Base-by-base conservation (phyloP, 202 grass and related monocot species). In the Elaeis oleifera region DNA sequence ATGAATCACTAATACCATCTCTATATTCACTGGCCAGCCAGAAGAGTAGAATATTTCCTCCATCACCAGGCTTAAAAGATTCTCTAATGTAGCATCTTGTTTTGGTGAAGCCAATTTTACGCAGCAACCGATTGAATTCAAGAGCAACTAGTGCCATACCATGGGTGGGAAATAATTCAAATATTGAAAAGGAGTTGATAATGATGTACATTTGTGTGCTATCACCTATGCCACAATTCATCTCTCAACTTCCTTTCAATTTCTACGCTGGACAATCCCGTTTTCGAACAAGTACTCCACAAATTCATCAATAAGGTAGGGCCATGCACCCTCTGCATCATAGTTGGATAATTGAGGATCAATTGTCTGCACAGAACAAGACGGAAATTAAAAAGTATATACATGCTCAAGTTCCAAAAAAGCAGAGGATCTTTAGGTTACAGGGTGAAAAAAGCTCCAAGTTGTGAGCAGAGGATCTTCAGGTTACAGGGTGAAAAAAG, bases 291-390 rank as follows among this genome's bases (percentile, higher is more conserved):
- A 63, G 71, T 94, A 99, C 49, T 99, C 95, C 58, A 99, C 95
- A 51, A 99, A 99, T 71, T 99, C 95, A 44, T 99, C 95, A 62
- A 99, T 90, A 52, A 99, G 82, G 74, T 99, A 99, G 25, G 95
- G 95, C 94, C 94, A 99, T 64, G 94, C 94, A 51, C 94, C 94
- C 73, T 99, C 88, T 59, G 86, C 88, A 0, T 99, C 94, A 0
- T 87, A 99, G 73, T 99, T 94, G 56, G 94, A 84, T 75, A 99
- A 44, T 68, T 94, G 82, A 23, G 85, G 88, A 70, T 99, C 94
- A 5, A 94, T 81, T 9, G 80, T 86, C 94, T 99, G 75, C 67
- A 70, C 49, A 49, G 68, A 54, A 19, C 23, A 50, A n/a, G 28
- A 53, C 15, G 3, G 11, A 53, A 54, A 69, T 4, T 28, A 53